These are phyloP conservation scores for Penicillium sp. DNA, from an alignment of 2,329 filamentous ascomycete species.

Conservation along the genomic window DNA sequence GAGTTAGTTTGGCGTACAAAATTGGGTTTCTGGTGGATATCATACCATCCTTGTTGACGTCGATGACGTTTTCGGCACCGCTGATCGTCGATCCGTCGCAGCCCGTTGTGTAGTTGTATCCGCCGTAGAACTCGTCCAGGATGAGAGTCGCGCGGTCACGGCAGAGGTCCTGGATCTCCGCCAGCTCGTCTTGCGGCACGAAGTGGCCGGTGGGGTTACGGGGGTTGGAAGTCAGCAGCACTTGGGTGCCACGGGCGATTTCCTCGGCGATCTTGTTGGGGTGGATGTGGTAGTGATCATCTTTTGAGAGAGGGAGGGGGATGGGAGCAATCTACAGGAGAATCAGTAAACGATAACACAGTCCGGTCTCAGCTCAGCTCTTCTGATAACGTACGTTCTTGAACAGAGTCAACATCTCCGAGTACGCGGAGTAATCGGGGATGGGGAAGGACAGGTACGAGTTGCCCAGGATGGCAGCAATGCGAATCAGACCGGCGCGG, in stretches of 20 bases:
- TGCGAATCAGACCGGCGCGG: constrained; percentile 86
- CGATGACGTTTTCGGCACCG: constrained; percentile 82
- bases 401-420: constrained; percentile 94
- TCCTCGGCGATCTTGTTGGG: constrained; percentile 90
- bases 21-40: background rate
- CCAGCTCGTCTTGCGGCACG: constrained; percentile 77
- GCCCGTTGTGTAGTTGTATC: constrained; percentile 91
- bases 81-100: constrained; percentile 89
- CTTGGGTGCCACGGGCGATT: constrained; percentile 78
- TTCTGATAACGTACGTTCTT: constrained; percentile 57
- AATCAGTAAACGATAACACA: background rate
- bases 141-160: constrained; percentile 86
- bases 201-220: constrained; percentile 91
- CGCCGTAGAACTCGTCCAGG: constrained; percentile 94
- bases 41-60: constrained; percentile 72
- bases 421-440: constrained; percentile 94
- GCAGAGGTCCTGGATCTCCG: constrained; percentile 89
- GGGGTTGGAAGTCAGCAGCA: constrained; percentile 92
- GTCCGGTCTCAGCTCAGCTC: constrained; percentile 8
- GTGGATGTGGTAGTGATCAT: constrained; percentile 90
- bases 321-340: constrained; percentile 70
- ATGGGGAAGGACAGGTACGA: constrained; percentile 92
- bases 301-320: constrained; percentile 76
- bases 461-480: constrained; percentile 89
- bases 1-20: constrained; percentile 5